Base-by-base conservation (phyloP, 2,329 filamentous ascomycete species). In the Diaporthe capsici region DNA sequence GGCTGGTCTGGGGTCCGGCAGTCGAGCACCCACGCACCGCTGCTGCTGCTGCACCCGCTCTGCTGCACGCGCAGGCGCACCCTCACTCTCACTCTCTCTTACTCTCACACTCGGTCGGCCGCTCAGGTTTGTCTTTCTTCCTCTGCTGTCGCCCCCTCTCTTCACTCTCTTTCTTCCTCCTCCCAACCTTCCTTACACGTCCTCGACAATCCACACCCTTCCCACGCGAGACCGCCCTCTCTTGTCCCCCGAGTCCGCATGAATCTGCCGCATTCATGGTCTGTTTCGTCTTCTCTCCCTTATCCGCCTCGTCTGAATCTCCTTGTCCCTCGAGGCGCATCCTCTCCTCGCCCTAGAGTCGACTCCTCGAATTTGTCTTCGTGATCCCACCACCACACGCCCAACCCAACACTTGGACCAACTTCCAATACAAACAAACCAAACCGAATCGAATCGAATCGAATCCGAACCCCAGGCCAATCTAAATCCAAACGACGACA, bases 301-400 rank as follows among this genome's bases (percentile, higher is more conserved):
- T 77, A 77, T 74, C 78, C 79, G 76, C 76, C 76, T 76, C 78
- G 78, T 78, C 79, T 77, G 42, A 75, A 77, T 75, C 76, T 77
- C 80, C 79, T 81, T 80, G 80, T 80, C 72, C 79, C 78, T 80
- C 80, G 79, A 81, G 80, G 79, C 82, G 80, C 80, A 81, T 80
- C 79, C 67, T 76, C 73, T 74, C 75, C 74, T 75, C 67, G 76
- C 77, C 68, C 77, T 76, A 79, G 80, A 70, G 47, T 78, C 79
- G 80, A 77, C 75, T 77, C 73, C 75, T 77, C 76, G 78, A 79
- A 71, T 76, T 75, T 73, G 72, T 65, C 63, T 67, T 73, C 73
- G 71, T 77, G 71, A 76, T 77, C 76, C 71, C 71, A 76, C 67
- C 77, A 72, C 75, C 71, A 77, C 76, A 71, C 71, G 74, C 72